Evolutionary conservation across 768 basidiomycete genomes (phyloP).

Genomic region (Asterophora lycoperdoides): DNA sequence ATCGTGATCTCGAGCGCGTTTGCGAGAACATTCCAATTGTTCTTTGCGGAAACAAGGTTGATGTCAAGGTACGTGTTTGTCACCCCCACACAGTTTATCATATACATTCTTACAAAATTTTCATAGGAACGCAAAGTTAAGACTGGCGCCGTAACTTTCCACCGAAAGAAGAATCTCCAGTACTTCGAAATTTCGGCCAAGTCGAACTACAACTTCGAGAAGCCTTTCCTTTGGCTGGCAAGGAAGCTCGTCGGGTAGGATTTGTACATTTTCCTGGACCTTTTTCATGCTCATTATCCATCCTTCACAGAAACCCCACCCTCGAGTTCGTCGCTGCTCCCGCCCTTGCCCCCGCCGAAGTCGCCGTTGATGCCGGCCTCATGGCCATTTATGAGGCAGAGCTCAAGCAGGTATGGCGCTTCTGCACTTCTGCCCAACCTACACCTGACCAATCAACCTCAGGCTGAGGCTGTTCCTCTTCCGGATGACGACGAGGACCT

Average conservation of each 20-base stretch:
- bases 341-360: slow-evolving; percentile 92
- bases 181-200: slow-evolving; percentile 99
- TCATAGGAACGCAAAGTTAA: slow-evolving; percentile 98
- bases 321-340: slow-evolving; percentile 98
- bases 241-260: slow-evolving; percentile 97
- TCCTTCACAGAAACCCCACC: slow-evolving; percentile 56
- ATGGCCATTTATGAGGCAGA: slow-evolving; percentile 80
- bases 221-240: slow-evolving; percentile 99
- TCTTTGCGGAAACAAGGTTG: slow-evolving; percentile 99
- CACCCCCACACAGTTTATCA: slow-evolving; percentile 2
- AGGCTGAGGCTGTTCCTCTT: slow-evolving; percentile 91
- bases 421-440: slow-evolving; percentile 11
- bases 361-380: slow-evolving; percentile 71
- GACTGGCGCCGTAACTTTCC: slow-evolving; percentile 97
- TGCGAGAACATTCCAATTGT: slow-evolving; percentile 99
- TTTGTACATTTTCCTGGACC: slow-evolving; percentile 25
- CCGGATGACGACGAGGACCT: slow-evolving; percentile 97
- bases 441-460: background rate
- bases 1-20: slow-evolving; percentile 98
- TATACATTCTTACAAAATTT: slow-evolving; percentile 7
- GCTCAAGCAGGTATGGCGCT: slow-evolving; percentile 56
- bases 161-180: slow-evolving; percentile 99
- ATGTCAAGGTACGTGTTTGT: slow-evolving; percentile 78
- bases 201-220: slow-evolving; percentile 99
- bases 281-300: background rate